These are phyloP conservation scores for Leishmania aethiopica DNA, from an alignment of 208 protist genomes.

Conservation along the genomic window DNA sequence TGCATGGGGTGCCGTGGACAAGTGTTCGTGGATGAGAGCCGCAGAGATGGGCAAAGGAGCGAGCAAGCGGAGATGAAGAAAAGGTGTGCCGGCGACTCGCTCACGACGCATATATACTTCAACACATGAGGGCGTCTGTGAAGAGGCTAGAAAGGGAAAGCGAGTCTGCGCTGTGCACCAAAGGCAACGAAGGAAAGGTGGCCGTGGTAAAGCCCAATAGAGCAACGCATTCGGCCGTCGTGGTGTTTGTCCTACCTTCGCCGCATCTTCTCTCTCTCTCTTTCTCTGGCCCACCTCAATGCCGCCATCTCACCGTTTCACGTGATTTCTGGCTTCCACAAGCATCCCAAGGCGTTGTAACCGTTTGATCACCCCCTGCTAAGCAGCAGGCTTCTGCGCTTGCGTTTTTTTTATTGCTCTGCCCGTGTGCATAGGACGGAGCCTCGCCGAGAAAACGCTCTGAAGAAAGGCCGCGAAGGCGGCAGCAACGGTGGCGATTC, in stretches of 20 bases:
- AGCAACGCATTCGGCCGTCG: background rate
- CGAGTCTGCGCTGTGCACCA: background rate
- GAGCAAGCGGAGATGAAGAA: background rate
- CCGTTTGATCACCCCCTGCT: background rate
- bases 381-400: background rate
- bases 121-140: background rate
- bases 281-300: background rate
- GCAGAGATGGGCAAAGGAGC: background rate
- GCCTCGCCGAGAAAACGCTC: background rate
- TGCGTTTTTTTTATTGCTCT: background rate
- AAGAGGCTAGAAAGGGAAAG: background rate
- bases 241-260: background rate
- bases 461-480: background rate
- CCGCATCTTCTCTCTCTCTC: background rate
- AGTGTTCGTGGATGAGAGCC: background rate
- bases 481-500: background rate
- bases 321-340: background rate
- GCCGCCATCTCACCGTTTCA: background rate
- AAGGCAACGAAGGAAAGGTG: background rate
- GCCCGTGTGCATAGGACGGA: background rate
- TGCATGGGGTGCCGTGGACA: background rate
- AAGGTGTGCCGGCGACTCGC: background rate
- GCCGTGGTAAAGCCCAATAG: background rate
- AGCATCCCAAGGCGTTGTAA: background rate
- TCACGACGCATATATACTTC: background rate